phyloP scores from a whole-genome alignment of 2,329 filamentous ascomycete genomes.

The Epichloe elymi region DNA sequence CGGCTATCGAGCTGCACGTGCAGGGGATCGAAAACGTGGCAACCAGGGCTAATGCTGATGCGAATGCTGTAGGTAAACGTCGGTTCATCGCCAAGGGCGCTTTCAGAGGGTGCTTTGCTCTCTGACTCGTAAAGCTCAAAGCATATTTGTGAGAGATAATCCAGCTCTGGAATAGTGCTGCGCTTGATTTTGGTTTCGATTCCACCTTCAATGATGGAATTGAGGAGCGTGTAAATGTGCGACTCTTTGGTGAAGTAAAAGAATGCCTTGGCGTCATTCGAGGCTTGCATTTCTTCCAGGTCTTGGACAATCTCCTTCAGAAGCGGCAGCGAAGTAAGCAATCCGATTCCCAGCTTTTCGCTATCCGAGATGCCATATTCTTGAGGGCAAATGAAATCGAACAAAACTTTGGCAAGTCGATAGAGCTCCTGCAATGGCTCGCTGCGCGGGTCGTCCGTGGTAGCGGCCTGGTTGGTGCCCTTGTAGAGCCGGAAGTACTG shows the following conservation, averaged over 20 bases:
- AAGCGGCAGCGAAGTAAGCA: conserved; percentile 83
- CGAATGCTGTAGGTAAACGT: conserved; percentile 91
- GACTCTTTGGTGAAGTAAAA: conserved; percentile 99
- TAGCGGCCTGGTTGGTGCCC: conserved; percentile 51
- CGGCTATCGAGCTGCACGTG: conserved; percentile 94
- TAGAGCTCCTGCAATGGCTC: conserved; percentile 88
- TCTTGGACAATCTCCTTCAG: conserved; percentile 96
- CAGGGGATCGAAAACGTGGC: conserved; percentile 89
- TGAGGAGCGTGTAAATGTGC: conserved; percentile 94
- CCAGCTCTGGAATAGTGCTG: conserved; percentile 88
- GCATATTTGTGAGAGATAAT: conserved; percentile 94
- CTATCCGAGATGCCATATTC: conserved; percentile 93
- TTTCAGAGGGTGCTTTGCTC: conserved; percentile 42
- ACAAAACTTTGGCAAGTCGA: conserved; percentile 83
- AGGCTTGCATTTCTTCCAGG: conserved; percentile 92
- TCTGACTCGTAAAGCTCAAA: conserved; percentile 97
- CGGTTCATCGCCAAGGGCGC: conserved; percentile 38
- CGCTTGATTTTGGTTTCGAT: conserved; percentile 95
- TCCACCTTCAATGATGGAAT: conserved; percentile 94
- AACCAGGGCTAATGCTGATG: conserved; percentile 90
- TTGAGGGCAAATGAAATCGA: conserved; percentile 96
- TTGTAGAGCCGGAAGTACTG: conserved; percentile 87
- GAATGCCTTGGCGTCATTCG: conserved; percentile 86
- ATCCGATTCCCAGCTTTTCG: conserved; percentile 96
- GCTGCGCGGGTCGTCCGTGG: conserved; percentile 72